Base-by-base conservation (phyloP, 139 green algal species). In the Eudorina sp. region DNA sequence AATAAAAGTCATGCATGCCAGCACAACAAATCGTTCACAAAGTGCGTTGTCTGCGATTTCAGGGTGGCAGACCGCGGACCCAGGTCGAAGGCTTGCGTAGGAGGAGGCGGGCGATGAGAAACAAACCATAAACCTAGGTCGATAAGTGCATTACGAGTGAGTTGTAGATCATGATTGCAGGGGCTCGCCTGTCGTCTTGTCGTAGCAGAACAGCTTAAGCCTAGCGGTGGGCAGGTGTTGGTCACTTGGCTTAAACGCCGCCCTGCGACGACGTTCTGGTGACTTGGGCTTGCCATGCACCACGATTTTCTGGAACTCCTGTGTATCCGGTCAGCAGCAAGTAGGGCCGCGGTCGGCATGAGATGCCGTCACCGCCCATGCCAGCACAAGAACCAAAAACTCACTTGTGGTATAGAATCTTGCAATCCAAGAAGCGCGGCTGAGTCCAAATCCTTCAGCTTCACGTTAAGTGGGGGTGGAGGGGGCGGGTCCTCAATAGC, bases 221-320 rank as follows among this genome's bases (percentile, higher is more conserved):
- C 68, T 34, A 11, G 83, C 69, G 2, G 83, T 88, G 3, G 83
- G 83, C 48, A 88, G 53, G 51, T 88, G 83, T 68, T 78, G 68
- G 83, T 88, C 83, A 29, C 38, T 74, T 4, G 83, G 68, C 66
- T 88, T 69, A 38, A 82, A 80, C 9, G 36, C 18, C 36, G 41
- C 27, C 29, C 45, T 72, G 9, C 68, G 66, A 4, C n/a, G 38
- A 2, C 83, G 68, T 4, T 80, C 83, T 0, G 83, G 83, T 27
- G 55, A 48, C 34, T 58, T 70, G 0, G 48, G 36, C 51, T 73
- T 70, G 9, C 83, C 83, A 81, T 88, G 83, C 4, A 88, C 83
- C 11, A 88, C 29, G 36, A 81, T 81, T 43, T 58, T 88, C 45
- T 88, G 83, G 34, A 88, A 88, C 25, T 81, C 83, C 51, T 88